Base-by-base conservation (phyloP, 2,329 filamentous ascomycete genomes). In the Ceratocystis ficicola region DNA sequence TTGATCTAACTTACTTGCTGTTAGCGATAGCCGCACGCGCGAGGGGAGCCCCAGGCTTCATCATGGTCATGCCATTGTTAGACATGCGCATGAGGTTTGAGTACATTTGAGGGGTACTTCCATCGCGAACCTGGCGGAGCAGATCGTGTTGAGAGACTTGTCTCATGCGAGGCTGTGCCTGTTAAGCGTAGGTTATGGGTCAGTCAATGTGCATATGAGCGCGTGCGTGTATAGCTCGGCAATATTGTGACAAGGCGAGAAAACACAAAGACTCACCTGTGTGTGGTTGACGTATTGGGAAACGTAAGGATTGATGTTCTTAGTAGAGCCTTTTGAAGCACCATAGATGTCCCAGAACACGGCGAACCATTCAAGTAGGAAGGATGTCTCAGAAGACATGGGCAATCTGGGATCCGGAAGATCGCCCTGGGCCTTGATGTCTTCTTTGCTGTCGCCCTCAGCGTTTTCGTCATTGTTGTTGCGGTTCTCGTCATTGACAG, bases 361-460 rank as follows among this genome's bases (percentile, higher is more conserved):
- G 73, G 87, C 90, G 79, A 95, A 99, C 94, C 94, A 99, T 72
- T 97, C 94, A 71, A 90, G 88, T n/a, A 99, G 80, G 72, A 99
- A 97, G 30, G 89, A 90, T 69, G 83, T 88, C 65, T 82, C 82
- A 68, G 80, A 80, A 62, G 83, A 82, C 73, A 80, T 81, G 12
- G 86, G 85, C 5, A 90, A 79, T 69, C 85, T 85, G 12, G 90
- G 86, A 5, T 83, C 81, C 3, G 93, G 93, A 48, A 97, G 81
- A 72, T 95, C 91, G 66, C 86, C 83, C 0, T 89, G 89, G 55
- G 88, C 81, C 74, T 93, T 92, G 63, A 80, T 75, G 69, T 88
- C 86, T 70, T 93, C 88, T 77, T 94, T 94, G 68, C 79, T 82
- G 73, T 95, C 90, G n/a, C 85, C 86, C 71, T 93, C 88, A 84